phyloP scores from a whole-genome alignment of 2,329 filamentous ascomycete genomes.

The Ascochyta fabae region DNA sequence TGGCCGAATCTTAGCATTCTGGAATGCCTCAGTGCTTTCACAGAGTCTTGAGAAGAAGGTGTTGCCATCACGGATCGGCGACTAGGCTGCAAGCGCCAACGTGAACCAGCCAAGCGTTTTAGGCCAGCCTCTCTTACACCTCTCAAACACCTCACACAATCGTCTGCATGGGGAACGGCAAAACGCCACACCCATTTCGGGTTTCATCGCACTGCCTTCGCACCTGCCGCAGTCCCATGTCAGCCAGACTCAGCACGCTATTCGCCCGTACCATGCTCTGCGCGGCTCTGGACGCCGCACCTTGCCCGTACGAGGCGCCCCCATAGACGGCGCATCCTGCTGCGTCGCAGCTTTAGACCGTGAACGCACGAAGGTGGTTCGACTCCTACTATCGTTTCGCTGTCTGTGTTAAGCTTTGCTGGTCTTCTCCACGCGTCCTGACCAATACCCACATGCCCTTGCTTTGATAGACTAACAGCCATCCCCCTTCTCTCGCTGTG shows the following conservation, averaged over 20 bases:
- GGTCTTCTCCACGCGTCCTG: conserved; percentile 38
- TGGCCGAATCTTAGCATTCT: conserved; percentile 7
- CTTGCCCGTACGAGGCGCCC: conserved; percentile 38
- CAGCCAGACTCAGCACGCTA: conserved; percentile 23
- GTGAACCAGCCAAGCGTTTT: conserved; percentile 32
- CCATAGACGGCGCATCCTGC: conserved; percentile 33
- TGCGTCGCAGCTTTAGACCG: conserved; percentile 41
- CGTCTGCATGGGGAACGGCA: conserved; percentile 28
- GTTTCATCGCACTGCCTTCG: conserved; percentile 38
- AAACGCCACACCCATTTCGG: conserved; percentile 30
- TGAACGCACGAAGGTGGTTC: conserved; percentile 39
- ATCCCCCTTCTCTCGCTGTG: conserved; percentile 24
- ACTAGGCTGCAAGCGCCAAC: conserved; percentile 25
- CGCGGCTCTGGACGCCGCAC: conserved; percentile 33
- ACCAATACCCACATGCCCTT: conserved; percentile 35
- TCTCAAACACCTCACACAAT: conserved; percentile 37
- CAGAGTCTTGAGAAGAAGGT: conserved; percentile 7
- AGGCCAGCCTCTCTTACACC: conserved; percentile 30
- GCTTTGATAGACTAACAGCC: conserved; percentile 38
- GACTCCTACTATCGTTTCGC: conserved; percentile 44
- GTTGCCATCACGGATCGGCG: conserved; percentile 5
- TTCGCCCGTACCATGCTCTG: conserved; percentile 29
- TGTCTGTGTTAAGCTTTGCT: conserved; percentile 37
- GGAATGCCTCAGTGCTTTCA: conserved; percentile 4
- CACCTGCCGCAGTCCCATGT: conserved; percentile 22